These are phyloP conservation scores for Phytopythium helicoides DNA, from an alignment of 352 stramenopile genomes.

Conservation along the genomic window DNA sequence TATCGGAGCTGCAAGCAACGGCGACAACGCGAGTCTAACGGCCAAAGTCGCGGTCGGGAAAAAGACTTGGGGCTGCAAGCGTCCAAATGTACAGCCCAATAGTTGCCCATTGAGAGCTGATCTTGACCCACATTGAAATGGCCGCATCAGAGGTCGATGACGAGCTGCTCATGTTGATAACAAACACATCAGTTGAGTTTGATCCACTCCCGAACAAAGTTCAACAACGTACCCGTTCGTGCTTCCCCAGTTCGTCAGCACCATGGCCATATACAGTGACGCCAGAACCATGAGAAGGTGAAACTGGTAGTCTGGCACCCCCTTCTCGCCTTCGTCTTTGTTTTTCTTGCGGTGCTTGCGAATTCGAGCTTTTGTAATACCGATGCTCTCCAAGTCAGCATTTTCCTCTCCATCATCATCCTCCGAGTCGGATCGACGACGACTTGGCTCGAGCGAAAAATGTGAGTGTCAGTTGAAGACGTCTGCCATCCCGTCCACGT, in stretches of 20 bases:
- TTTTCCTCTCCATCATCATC: slow-evolving; percentile 14
- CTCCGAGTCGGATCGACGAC: slow-evolving; percentile 2
- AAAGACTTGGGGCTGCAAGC: slow-evolving; percentile 88
- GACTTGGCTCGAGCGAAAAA: slow-evolving; percentile 17
- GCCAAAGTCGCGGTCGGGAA: slow-evolving; percentile 92
- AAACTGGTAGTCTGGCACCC: slow-evolving; percentile 70
- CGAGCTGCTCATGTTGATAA: slow-evolving; percentile 15
- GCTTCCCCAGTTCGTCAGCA: slow-evolving; percentile 76
- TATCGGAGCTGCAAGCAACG: too few relatives aligned
- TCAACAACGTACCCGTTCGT: slow-evolving; percentile 37
- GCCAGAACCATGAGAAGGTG: slow-evolving; percentile 72
- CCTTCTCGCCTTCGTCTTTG: slow-evolving; percentile 7
- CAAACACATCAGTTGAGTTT: neutral
- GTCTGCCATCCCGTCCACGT: slow-evolving; percentile 73
- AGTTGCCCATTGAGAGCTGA: slow-evolving; percentile 90
- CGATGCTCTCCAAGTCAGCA: slow-evolving; percentile 29
- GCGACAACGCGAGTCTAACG: slow-evolving; percentile 9
- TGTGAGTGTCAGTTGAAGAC: slow-evolving; percentile 53
- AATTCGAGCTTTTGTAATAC: slow-evolving; percentile 11
- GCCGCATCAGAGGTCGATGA: slow-evolving; percentile 46
- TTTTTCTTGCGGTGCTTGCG: slow-evolving; percentile 12
- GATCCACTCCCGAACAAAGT: neutral
- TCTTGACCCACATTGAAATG: slow-evolving; percentile 95
- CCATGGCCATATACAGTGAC: slow-evolving; percentile 83
- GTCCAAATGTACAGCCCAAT: slow-evolving; percentile 94